Conservation (phyloP, 75 land plant genomes). For the Sequoiadendron giganteum region DNA sequence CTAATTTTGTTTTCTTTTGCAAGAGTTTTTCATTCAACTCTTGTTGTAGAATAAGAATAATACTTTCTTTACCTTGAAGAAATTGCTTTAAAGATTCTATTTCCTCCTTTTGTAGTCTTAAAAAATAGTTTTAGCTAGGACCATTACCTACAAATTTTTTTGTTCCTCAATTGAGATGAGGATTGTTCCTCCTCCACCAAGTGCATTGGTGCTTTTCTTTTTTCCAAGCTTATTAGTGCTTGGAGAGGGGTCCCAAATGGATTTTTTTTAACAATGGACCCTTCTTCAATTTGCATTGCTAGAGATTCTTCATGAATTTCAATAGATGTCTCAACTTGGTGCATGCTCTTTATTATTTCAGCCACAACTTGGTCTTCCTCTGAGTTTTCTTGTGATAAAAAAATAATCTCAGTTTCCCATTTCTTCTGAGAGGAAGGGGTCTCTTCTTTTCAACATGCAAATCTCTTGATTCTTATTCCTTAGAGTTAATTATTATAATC, state of each 20-base stretch:
- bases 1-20: too few species aligned
- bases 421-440: too few species aligned
- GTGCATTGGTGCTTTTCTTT: not conserved
- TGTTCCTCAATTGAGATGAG: not conserved
- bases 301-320: not conserved
- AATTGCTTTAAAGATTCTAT: too few species aligned
- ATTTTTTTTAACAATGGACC: too few species aligned
- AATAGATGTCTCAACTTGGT: not conserved
- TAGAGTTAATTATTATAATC: too few species aligned
- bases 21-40: too few species aligned
- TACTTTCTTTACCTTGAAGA: not conserved
- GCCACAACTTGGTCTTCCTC: not conserved
- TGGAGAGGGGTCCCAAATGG: not conserved
- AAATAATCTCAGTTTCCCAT: too few species aligned
- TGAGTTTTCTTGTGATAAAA: too few species aligned
- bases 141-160: not conserved
- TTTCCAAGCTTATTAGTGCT: not conserved
- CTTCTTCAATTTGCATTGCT: too few species aligned
- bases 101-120: not conserved
- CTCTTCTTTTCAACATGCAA: not conserved
- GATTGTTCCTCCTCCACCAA: not conserved
- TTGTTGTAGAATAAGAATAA: not conserved
- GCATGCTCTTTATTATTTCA: not conserved
- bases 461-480: not conserved
- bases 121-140: not conserved